phyloP scores from a whole-genome alignment of 108 stramenopile genomes.

The Skeletonema tropicum region DNA sequence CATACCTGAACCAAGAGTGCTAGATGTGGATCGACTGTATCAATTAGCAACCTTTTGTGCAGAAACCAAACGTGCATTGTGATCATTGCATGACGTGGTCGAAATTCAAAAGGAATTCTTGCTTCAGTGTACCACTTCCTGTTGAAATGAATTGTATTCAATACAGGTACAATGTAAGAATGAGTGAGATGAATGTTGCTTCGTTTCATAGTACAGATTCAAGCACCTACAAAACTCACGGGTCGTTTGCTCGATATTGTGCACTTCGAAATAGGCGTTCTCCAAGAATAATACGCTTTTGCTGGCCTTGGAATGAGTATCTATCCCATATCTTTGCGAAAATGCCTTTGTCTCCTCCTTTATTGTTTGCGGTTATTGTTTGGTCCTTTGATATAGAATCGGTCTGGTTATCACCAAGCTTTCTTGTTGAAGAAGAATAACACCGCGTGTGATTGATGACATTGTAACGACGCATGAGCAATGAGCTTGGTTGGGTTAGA shows the following conservation, averaged over 20 bases:
- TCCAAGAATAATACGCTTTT: constrained; percentile 64
- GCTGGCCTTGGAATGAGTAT: constrained; percentile 68
- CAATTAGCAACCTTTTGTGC: constrained; percentile 74
- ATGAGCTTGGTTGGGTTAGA: background rate
- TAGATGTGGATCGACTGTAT: constrained; percentile 60
- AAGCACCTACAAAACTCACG: constrained; percentile 43
- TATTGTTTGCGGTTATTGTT: constrained; percentile 11
- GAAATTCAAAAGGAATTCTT: constrained; percentile 79
- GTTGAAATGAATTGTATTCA: background rate
- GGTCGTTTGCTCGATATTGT: constrained; percentile 66
- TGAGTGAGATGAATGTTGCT: background rate
- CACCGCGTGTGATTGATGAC: background rate
- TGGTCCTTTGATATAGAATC: background rate
- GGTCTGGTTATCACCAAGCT: background rate
- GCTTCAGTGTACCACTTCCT: constrained; percentile 81
- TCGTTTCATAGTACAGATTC: background rate
- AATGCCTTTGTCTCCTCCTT: constrained; percentile 33
- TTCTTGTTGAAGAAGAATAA: background rate
- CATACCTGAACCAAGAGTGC: constrained; percentile 47
- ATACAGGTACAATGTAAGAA: constrained; percentile 7
- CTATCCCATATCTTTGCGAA: constrained; percentile 52
- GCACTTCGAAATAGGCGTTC: constrained; percentile 77
- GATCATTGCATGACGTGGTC: constrained; percentile 81
- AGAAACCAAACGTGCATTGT: constrained; percentile 93
- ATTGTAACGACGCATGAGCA: background rate